Conservation (phyloP, 441 rosid species). For the Croton laevigatus region DNA sequence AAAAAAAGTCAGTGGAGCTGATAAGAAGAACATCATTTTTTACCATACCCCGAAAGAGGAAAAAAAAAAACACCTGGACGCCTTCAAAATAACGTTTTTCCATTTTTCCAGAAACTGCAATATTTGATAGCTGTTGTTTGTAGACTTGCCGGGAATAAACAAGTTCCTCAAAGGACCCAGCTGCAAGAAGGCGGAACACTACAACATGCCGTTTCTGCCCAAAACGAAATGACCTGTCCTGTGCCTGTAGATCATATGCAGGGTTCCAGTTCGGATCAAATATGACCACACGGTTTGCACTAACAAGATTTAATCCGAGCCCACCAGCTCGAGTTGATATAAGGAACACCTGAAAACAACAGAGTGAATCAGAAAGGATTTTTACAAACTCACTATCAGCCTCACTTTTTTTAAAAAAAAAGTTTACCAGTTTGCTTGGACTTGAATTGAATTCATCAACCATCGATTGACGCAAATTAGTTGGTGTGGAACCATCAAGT, state of each 20-base stretch:
- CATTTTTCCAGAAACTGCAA: constrained; percentile 91
- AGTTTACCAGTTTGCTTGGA: constrained; percentile 81
- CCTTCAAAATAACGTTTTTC: constrained; percentile 94
- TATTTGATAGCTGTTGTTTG: constrained; percentile 94
- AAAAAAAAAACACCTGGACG: constrained; percentile 63
- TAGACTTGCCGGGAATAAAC: constrained; percentile 91
- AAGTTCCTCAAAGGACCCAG: constrained; percentile 93
- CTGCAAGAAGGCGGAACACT: constrained; percentile 89
- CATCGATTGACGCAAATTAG: constrained; percentile 72
- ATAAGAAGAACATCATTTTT: constrained; percentile 4
- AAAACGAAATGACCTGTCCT: constrained; percentile 93
- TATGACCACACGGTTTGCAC: constrained; percentile 93
- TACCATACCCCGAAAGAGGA: background rate
- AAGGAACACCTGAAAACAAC: constrained; percentile 65
- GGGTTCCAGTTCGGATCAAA: constrained; percentile 99
- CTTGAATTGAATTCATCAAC: constrained; percentile 90
- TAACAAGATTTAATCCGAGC: constrained; percentile 92
- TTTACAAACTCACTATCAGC: constrained; percentile 12
- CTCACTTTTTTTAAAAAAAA: background rate
- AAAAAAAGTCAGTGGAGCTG: constrained; percentile 9
- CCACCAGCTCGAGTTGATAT: constrained; percentile 99
- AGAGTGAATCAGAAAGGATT: background rate
- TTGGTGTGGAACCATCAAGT: constrained; percentile 93
- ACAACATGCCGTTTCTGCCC: constrained; percentile 96
- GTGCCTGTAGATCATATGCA: constrained; percentile 93